phyloP scores from a whole-genome alignment of 192 early-diverging fungal species.

The Entomortierella chlamydospora region DNA sequence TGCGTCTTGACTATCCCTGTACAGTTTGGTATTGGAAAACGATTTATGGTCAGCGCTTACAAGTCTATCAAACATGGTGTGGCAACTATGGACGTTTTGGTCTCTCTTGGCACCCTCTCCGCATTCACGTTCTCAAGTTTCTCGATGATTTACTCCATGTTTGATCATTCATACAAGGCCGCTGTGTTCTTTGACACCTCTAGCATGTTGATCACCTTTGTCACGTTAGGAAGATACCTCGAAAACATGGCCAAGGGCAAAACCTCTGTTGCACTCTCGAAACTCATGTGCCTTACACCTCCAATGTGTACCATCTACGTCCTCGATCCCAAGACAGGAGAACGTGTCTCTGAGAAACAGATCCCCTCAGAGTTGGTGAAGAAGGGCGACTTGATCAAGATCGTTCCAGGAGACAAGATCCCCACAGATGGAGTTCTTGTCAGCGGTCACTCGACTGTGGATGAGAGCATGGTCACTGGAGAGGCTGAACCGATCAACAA shows the following conservation, averaged over 20 bases:
- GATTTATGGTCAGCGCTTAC: slow-evolving; percentile 84
- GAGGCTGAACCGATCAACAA: slow-evolving; percentile 89
- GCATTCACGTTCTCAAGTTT: slow-evolving; percentile 88
- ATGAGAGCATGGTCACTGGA: slow-evolving; percentile 98
- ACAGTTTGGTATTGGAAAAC: slow-evolving; percentile 88
- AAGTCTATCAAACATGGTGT: slow-evolving; percentile 82
- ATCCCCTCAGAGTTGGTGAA: slow-evolving; percentile 91
- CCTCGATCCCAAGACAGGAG: slow-evolving; percentile 57
- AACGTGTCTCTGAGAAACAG: slow-evolving; percentile 68
- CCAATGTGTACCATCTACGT: slow-evolving; percentile 71
- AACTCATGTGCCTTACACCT: slow-evolving; percentile 90
- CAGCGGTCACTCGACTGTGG: slow-evolving; percentile 79
- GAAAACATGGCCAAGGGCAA: slow-evolving; percentile 96
- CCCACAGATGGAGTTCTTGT: slow-evolving; percentile 90
- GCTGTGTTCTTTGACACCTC: slow-evolving; percentile 96
- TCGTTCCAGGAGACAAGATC: slow-evolving; percentile 93
- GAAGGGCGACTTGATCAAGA: slow-evolving; percentile 84
- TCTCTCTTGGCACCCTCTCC: slow-evolving; percentile 86
- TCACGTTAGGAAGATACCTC: slow-evolving; percentile 91
- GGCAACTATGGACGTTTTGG: slow-evolving; percentile 97
- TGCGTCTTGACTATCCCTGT: slow-evolving; percentile 88
- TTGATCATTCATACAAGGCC: slow-evolving; percentile 64
- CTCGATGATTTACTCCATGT: slow-evolving; percentile 75
- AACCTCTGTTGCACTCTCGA: slow-evolving; percentile 88
- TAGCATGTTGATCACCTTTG: slow-evolving; percentile 92